Percentiles rank a stretch among this genome's conserved stretches.
Evolutionary conservation across 2,329 filamentous ascomycete species (phyloP).

Genomic region (Trichocomaceae sp.): DNA sequence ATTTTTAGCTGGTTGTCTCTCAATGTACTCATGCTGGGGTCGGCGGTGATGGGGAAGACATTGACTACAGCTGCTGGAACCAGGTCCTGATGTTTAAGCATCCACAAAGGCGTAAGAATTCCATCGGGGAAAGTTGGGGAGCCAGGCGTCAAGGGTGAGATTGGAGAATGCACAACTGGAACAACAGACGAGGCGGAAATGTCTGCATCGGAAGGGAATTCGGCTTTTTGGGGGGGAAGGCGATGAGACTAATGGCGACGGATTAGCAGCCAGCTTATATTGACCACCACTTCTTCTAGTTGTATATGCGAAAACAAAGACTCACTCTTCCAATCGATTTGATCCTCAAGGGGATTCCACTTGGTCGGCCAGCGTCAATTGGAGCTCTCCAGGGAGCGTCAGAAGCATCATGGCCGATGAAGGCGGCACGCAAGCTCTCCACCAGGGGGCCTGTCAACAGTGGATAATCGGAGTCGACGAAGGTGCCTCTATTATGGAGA

Average conservation of each 20-base stretch:
- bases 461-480: slow-evolving; percentile 65
- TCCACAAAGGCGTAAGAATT: slow-evolving; percentile 72
- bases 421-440: slow-evolving; percentile 57
- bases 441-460: slow-evolving; percentile 60
- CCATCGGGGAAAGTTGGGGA: slow-evolving; percentile 87
- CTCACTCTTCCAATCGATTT: slow-evolving; percentile 74
- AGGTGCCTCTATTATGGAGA: slow-evolving; percentile 51
- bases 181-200: slow-evolving; percentile 38
- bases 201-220: slow-evolving; percentile 49
- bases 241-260: slow-evolving; percentile 40
- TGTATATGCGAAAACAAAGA: slow-evolving; percentile 18
- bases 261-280: not conserved
- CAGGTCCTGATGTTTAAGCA: slow-evolving; percentile 79
- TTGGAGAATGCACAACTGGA: slow-evolving; percentile 72
- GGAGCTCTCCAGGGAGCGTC: slow-evolving; percentile 60
- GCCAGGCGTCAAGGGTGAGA: slow-evolving; percentile 79
- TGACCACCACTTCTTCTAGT: no score
- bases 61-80: slow-evolving; percentile 74
- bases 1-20: slow-evolving; percentile 81
- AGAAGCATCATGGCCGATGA: slow-evolving; percentile 59
- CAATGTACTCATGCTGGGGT: slow-evolving; percentile 66
- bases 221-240: slow-evolving; percentile 57
- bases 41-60: slow-evolving; percentile 70
- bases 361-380: slow-evolving; percentile 45
- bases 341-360: slow-evolving; percentile 57